A percentile compares a stretch with the other conserved stretches of the same genome.
phyloP scores from a whole-genome alignment of 371 early-diverging fungal genomes.

The Cokeromyces recurvatus region DNA sequence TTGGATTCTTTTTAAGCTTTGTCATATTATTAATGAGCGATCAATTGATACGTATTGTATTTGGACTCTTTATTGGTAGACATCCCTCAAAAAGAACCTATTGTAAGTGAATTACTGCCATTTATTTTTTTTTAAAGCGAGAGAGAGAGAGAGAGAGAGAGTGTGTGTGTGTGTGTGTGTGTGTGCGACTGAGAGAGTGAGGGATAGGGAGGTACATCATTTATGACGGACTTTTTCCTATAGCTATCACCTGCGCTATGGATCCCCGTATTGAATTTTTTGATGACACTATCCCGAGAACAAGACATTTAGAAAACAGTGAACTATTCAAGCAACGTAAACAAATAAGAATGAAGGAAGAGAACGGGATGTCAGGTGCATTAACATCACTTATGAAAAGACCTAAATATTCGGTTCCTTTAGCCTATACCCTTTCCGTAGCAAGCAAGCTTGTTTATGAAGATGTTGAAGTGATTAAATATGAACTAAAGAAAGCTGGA shows the following conservation, averaged over 20 bases:
- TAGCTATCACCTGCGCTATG: slow-evolving; percentile 31
- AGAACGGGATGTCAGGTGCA: slow-evolving; percentile 8
- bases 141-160: not conserved
- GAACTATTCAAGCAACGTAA: slow-evolving; percentile 17
- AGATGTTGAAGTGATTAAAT: slow-evolving; percentile 50
- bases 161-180: not conserved
- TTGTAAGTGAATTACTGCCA: slow-evolving; percentile 10
- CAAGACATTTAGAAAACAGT: not conserved
- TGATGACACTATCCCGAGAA: too few relatives aligned
- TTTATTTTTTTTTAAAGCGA: too few relatives aligned
- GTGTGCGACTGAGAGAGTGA: too few relatives aligned
- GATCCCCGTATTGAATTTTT: slow-evolving; percentile 23
- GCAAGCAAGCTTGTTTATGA: slow-evolving; percentile 55
- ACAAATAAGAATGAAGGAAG: slow-evolving; percentile 14
- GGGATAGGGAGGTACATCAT: too few relatives aligned
- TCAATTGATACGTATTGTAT: slow-evolving; percentile 17
- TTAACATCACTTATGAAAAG: slow-evolving; percentile 16
- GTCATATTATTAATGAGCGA: slow-evolving; percentile 25
- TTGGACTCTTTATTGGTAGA: slow-evolving; percentile 20
- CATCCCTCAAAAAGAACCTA: slow-evolving; percentile 23
- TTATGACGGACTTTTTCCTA: not conserved
- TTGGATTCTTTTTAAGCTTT: slow-evolving; percentile 27
- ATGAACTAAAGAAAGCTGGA: slow-evolving; percentile 49
- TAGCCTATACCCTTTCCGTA: slow-evolving; percentile 53
- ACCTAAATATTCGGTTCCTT: slow-evolving; percentile 43